Percentiles rank a stretch among this genome's conserved stretches.
Evolutionary conservation across 192 early-diverging fungal genomes (phyloP).

Genomic region (Radiomyces spectabilis): DNA sequence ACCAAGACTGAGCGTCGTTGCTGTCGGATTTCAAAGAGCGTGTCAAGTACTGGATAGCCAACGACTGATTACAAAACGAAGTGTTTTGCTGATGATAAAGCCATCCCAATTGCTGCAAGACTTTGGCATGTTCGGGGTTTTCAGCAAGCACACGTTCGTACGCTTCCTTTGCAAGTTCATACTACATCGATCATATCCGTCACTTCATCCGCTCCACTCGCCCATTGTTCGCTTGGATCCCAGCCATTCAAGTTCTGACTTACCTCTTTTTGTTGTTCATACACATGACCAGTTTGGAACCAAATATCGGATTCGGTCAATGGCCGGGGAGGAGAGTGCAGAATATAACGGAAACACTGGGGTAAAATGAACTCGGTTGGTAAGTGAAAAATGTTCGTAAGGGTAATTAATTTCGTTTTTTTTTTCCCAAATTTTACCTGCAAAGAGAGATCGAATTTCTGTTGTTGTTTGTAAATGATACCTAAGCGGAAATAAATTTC

Average conservation of each 20-base stretch:
- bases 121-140: slow-evolving; percentile 92
- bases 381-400: slow-evolving; percentile 3
- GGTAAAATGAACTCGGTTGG: slow-evolving; percentile 10
- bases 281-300: slow-evolving; percentile 97
- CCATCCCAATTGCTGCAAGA: slow-evolving; percentile 95
- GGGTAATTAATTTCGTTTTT: background rate
- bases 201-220: too few relatives aligned
- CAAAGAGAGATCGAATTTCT: slow-evolving; percentile 67
- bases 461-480: slow-evolving; percentile 96
- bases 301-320: slow-evolving; percentile 93
- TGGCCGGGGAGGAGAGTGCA: slow-evolving; percentile 82
- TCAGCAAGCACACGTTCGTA: slow-evolving; percentile 88
- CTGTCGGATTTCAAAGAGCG: slow-evolving; percentile 79
- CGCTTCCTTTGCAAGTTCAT: slow-evolving; percentile 69
- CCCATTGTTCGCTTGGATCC: background rate
- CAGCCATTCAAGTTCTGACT: background rate
- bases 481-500: slow-evolving; percentile 98
- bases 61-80: slow-evolving; percentile 74
- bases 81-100: slow-evolving; percentile 86
- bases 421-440: slow-evolving; percentile 34
- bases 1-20: slow-evolving; percentile 89
- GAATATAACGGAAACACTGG: slow-evolving; percentile 87
- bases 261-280: slow-evolving; percentile 92
- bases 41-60: slow-evolving; percentile 76
- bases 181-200: slow-evolving; percentile 26